Evolutionary conservation across 2,329 filamentous ascomycete species (phyloP).

Genomic region (Arachnomyces sp.): DNA sequence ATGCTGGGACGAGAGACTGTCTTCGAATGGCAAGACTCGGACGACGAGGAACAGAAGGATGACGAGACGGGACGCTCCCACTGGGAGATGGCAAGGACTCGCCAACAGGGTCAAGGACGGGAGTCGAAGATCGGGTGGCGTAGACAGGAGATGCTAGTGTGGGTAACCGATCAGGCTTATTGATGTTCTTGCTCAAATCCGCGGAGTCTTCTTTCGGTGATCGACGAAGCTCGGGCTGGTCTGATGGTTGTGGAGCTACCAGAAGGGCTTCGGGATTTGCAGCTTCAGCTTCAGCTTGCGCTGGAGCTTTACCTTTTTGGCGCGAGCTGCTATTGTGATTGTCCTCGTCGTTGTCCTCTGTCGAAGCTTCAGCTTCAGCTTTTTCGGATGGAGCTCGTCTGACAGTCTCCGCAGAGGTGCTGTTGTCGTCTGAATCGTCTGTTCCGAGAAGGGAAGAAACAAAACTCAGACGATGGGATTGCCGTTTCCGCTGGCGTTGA

Average conservation of each 20-base stretch:
- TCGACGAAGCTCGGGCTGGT: background rate
- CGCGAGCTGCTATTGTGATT: background rate
- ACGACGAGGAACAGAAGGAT: constrained; percentile 11
- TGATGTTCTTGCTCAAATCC: constrained; percentile 18
- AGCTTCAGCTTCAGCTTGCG: constrained; percentile 4
- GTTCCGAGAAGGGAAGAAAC: constrained; percentile 16
- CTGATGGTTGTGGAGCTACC: constrained; percentile 8
- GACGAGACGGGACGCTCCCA: background rate
- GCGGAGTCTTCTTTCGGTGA: constrained; percentile 2
- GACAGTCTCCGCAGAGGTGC: too few species aligned
- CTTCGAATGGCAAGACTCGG: constrained; percentile 28
- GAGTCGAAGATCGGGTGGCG: constrained; percentile 17
- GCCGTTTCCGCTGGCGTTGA: constrained; percentile 9
- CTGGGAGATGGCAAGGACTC: constrained; percentile 14
- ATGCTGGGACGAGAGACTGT: constrained; percentile 32
- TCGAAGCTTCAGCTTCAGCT: background rate
- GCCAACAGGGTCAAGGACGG: constrained; percentile 21
- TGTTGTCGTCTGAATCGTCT: too few species aligned
- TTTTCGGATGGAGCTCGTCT: background rate
- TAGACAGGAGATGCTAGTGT: constrained; percentile 6
- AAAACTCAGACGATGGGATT: constrained; percentile 17
- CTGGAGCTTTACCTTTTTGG: constrained; percentile 7
- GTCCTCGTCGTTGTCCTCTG: constrained; percentile 5
- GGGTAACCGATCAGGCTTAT: constrained; percentile 11
- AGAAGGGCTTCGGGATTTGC: constrained; percentile 11